Base-by-base conservation (phyloP, 768 basidiomycete species). In the Boletus coccyginus region DNA sequence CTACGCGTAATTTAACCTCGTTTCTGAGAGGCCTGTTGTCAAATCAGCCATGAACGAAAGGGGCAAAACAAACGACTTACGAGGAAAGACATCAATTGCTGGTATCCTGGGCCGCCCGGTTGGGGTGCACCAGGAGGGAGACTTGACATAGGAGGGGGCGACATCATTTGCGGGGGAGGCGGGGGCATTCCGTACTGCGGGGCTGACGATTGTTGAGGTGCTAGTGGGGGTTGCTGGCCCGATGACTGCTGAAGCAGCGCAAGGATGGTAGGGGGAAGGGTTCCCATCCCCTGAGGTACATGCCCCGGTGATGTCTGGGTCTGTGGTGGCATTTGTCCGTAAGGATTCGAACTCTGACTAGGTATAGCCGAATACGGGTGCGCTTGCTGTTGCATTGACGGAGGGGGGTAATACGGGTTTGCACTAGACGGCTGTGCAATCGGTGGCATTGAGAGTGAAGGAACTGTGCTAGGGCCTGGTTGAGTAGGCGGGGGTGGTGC, bases 81-180 rank as follows among this genome's bases (percentile, higher is more conserved):
- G 59, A 87, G 74, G 64, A 83, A 89, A 17, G 82, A 80, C 84
- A 90, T 86, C 43, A 89, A 69, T 62, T 87, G 84, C 61, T 85
- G 84, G 61, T 85, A 87, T 46, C 74, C 76, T 0, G 72, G 71
- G 17, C 68, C 68, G 5, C 78, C 78, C 1, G 76, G 71, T 53
- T 78, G 76, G 12, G 74, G 70, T 31, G 69, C 73, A 41, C 78
- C 72, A 13, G 77, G 74, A 38, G 76, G 71, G 48, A 73, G 61
- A 52, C 71, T 64, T 21, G 73, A 68, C 57, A 79, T 74, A 3
- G 80, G 77, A 44, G 78, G 74, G 8, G 75, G 71, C 27, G 76
- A 78, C 69, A 78, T 78, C 67, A 78, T 74, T 39, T 69, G 74
- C 32, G 73, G 77, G 31, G 75, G 78, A 11, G 74, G 74, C 14